phyloP scores from a whole-genome alignment of 495 filamentous ascomycete species.

The Apodospora peruviana region DNA sequence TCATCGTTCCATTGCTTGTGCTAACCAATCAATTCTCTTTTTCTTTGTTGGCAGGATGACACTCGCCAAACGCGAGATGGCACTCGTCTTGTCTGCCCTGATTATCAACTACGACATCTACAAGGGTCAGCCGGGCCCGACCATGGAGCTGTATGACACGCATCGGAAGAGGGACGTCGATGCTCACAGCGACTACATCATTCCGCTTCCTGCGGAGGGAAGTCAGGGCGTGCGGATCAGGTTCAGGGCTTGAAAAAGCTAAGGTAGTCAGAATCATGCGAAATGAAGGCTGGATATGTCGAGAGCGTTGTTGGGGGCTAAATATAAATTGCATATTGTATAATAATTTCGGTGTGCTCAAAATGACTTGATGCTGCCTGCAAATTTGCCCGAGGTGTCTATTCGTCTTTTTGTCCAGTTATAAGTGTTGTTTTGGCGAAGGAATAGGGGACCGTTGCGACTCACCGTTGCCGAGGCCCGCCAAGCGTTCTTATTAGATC shows the following conservation, averaged over 20 bases:
- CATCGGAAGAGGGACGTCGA: conserved; percentile 7
- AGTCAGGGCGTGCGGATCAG: conserved; percentile 2
- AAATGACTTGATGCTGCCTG: too few relatives aligned
- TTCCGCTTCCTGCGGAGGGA: conserved; percentile 6
- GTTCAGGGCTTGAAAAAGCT: not conserved
- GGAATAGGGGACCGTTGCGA: too few relatives aligned
- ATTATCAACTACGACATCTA: conserved; percentile 10
- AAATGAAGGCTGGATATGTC: too few relatives aligned
- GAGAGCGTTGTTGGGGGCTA: too few relatives aligned
- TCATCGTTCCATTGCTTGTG: not conserved
- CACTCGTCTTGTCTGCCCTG: conserved; percentile 1
- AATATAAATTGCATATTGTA: too few relatives aligned
- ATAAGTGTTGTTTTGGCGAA: too few relatives aligned
- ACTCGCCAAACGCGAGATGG: conserved; percentile 7
- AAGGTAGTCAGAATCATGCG: too few relatives aligned
- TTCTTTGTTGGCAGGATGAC: conserved; percentile 1
- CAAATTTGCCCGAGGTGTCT: too few relatives aligned
- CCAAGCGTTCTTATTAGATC: too few relatives aligned
- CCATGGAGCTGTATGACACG: conserved; percentile 12
- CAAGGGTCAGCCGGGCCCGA: conserved; percentile 4
- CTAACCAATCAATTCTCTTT: not conserved
- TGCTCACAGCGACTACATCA: conserved; percentile 5
- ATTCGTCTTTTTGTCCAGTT: too few relatives aligned
- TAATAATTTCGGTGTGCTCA: too few relatives aligned
- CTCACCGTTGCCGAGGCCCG: too few relatives aligned